Base-by-base conservation (phyloP, 495 filamentous ascomycete species). In the Saxophila tyrrhenica region DNA sequence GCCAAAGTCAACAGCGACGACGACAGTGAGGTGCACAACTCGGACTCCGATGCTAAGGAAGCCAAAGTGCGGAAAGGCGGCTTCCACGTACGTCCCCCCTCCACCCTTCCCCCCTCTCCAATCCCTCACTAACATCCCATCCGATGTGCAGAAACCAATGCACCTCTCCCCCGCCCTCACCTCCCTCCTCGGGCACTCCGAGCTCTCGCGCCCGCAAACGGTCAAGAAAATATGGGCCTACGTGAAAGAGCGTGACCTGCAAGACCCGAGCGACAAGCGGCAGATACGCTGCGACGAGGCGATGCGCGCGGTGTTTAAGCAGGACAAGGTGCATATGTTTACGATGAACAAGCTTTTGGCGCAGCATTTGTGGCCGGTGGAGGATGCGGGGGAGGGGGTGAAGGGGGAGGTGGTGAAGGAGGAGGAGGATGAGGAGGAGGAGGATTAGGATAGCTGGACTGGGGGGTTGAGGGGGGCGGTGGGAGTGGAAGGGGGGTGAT, bases 151-250 rank as follows among this genome's bases (percentile, higher is more conserved):
- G 81, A 86, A 85, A 73, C 78, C 77, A 3, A 72, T 87, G 52
- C 75, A 72, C 35, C 74, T 91, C 8, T 86, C 83, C 3, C 73
- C 77, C 11, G 72, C 85, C 11, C 67, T 90, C 23, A 78, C 85
- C 19, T 76, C 74, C 16, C 70, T 90, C 35, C 64, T 78, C 19
- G 77, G 75, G 24, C 75, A 77, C 57, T 65, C 71, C 9, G 59
- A 91, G 85, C 78, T 97, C 13, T 91, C 90, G 9, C 85, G 92
- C 10, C 94, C 92, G 0, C 87, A 96, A 67, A 89, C 89, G 2
- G 92, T 98, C 45, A 97, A 96, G 73, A 84, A 82, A 61, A 82
- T 98, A 44, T 98, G 92, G 92, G 81, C 83, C 39, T 88, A 98
- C 62, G 89, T 98, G 62, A 94, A 87, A 58, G 83, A 77, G 55